Evolutionary conservation across 2,329 filamentous ascomycete genomes (phyloP).

Genomic region (Graphilbum fragrans): DNA sequence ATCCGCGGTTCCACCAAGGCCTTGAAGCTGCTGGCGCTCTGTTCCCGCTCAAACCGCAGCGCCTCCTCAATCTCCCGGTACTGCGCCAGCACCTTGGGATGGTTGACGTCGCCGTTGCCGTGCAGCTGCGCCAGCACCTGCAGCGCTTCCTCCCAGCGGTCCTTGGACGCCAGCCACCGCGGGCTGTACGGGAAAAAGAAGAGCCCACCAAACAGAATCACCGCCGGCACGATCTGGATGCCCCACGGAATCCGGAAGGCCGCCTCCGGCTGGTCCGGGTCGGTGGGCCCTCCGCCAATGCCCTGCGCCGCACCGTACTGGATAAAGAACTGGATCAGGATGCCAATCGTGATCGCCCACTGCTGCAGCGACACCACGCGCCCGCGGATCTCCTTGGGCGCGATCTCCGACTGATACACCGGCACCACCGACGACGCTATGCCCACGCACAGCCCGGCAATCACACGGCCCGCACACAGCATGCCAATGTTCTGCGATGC

Average conservation of each 20-base stretch:
- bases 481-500: slow-evolving; percentile 55
- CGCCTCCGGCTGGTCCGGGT: slow-evolving; percentile 34
- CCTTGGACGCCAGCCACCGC: slow-evolving; percentile 57
- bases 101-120: slow-evolving; percentile 39
- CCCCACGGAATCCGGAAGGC: slow-evolving; percentile 53
- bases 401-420: slow-evolving; percentile 58
- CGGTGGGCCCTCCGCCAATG: slow-evolving; percentile 34
- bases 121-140: slow-evolving; percentile 46
- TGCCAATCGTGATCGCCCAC: slow-evolving; percentile 47
- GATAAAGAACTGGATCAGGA: slow-evolving; percentile 43
- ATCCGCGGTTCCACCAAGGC: slow-evolving; percentile 38
- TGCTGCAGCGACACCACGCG: slow-evolving; percentile 54
- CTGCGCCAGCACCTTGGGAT: slow-evolving; percentile 50
- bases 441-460: slow-evolving; percentile 63
- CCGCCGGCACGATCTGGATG: slow-evolving; percentile 42
- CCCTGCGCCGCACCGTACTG: slow-evolving; percentile 48
- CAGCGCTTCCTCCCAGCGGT: slow-evolving; percentile 54
- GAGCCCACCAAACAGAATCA: slow-evolving; percentile 38
- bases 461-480: slow-evolving; percentile 58
- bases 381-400: slow-evolving; percentile 43
- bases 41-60: slow-evolving; percentile 39
- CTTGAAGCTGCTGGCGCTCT: slow-evolving; percentile 33
- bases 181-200: slow-evolving; percentile 60
- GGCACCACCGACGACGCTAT: slow-evolving; percentile 61
- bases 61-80: slow-evolving; percentile 48